A percentile compares a stretch with the other conserved stretches of the same genome.
These are phyloP conservation scores for Arctostaphylos glauca DNA, from an alignment of 148 eudicot species.

Conservation along the genomic window DNA sequence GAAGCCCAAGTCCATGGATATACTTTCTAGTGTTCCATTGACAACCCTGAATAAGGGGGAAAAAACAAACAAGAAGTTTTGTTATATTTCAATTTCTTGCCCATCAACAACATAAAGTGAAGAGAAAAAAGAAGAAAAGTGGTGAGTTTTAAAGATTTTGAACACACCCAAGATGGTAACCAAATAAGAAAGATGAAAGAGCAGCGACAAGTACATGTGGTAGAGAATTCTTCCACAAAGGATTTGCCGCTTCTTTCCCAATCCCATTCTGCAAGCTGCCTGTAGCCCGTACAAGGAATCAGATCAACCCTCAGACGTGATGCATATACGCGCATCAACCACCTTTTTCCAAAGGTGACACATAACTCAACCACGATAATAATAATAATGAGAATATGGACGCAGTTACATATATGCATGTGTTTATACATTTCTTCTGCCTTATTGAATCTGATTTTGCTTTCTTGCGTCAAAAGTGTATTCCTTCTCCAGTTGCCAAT, in stretches of 20 bases:
- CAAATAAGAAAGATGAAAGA: conserved; percentile 73
- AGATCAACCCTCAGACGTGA: background rate
- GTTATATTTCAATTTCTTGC: conserved; percentile 10
- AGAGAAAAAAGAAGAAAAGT: background rate
- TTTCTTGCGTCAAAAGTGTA: background rate
- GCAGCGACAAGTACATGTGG: conserved; percentile 82
- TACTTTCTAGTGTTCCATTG: conserved; percentile 83
- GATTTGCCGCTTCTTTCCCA: conserved; percentile 54
- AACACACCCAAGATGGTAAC: conserved; percentile 89
- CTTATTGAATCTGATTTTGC: background rate
- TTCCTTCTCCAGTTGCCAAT: background rate
- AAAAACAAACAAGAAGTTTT: conserved; percentile 23
- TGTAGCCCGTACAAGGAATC: conserved; percentile 20
- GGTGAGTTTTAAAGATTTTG: conserved; percentile 1
- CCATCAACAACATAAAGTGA: background rate
- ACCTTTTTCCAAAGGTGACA: background rate
- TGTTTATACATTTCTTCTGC: background rate
- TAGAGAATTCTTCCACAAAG: conserved; percentile 67
- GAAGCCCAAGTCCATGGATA: conserved; percentile 79
- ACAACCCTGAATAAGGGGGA: conserved; percentile 70
- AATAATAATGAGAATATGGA: background rate
- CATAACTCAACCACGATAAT: background rate
- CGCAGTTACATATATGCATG: background rate
- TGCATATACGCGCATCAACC: background rate
- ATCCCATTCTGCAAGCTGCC: conserved; percentile 41